A percentile compares a stretch with the other conserved stretches of the same genome.
Conservation (phyloP, 495 filamentous ascomycete species). For the Hypoxylon lienhwacheense region DNA sequence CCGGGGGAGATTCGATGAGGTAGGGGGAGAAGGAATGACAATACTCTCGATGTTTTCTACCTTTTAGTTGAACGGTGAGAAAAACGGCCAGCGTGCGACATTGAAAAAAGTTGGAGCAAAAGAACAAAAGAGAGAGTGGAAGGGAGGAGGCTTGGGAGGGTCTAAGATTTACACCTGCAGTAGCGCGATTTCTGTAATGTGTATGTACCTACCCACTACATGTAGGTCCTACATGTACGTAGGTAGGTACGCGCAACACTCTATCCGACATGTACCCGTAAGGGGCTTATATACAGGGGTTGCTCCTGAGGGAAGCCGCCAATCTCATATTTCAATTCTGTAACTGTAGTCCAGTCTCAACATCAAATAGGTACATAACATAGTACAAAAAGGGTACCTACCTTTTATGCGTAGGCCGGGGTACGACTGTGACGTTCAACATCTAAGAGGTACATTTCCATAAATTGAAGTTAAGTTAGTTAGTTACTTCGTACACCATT, state of each 20-base stretch:
- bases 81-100: constrained; percentile 20
- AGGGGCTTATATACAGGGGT: constrained; percentile 30
- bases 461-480: no score
- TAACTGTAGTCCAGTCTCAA: constrained; percentile 34
- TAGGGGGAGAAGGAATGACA: constrained; percentile 34
- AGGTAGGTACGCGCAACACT: background rate
- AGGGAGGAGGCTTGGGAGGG: constrained; percentile 20
- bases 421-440: no score
- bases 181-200: constrained; percentile 27
- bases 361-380: constrained; percentile 12
- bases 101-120: constrained; percentile 11
- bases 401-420: no score
- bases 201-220: no score
- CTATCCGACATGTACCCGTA: constrained; percentile 19
- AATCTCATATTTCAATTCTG: constrained; percentile 25
- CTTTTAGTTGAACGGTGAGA: constrained; percentile 15
- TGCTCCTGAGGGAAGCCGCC: constrained; percentile 22
- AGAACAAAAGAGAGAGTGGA: background rate
- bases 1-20: constrained; percentile 1
- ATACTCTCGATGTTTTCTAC: constrained; percentile 30
- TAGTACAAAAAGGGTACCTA: constrained; percentile 9
- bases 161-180: constrained; percentile 31
- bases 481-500: no score
- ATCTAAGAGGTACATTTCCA: no score
- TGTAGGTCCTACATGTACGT: no score